These are phyloP conservation scores for Coprinopsis sp. DNA, from an alignment of 768 basidiomycete genomes.

Conservation along the genomic window DNA sequence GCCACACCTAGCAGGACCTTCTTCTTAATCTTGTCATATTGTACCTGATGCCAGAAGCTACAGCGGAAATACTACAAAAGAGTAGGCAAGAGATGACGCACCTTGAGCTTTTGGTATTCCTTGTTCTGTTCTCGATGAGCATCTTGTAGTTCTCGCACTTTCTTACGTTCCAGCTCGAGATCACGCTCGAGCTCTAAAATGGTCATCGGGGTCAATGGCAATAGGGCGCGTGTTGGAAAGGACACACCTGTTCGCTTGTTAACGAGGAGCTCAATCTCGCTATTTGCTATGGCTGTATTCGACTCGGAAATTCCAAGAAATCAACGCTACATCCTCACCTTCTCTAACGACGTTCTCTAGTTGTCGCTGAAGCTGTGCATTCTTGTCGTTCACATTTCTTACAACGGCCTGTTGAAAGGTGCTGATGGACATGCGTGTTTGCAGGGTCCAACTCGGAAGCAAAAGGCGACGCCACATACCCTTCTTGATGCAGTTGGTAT, in stretches of 20 bases:
- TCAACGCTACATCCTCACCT: constrained; percentile 38
- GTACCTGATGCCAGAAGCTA: constrained; percentile 37
- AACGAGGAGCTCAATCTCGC: constrained; percentile 66
- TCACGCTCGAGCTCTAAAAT: constrained; percentile 70
- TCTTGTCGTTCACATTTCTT: constrained; percentile 77
- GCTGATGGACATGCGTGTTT: constrained; percentile 30
- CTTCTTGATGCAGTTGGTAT: constrained; percentile 85
- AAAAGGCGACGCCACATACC: constrained; percentile 33
- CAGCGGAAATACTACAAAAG: not conserved
- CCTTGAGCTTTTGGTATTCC: constrained; percentile 87
- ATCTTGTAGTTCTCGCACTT: constrained; percentile 70
- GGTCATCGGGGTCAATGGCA: not conserved
- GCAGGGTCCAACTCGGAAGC: constrained; percentile 4
- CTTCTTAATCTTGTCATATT: constrained; percentile 80
- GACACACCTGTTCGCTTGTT: constrained; percentile 60
- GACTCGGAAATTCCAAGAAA: not conserved
- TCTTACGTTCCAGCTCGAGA: constrained; percentile 73
- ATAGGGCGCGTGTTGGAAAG: not conserved
- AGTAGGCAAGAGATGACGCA: constrained; percentile 14
- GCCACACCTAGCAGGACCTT: constrained; percentile 60
- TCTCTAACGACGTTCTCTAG: constrained; percentile 81
- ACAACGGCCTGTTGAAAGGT: constrained; percentile 83
- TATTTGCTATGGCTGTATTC: constrained; percentile 51
- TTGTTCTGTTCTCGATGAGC: constrained; percentile 72
- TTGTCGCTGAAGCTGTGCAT: constrained; percentile 78